A percentile compares a stretch with the other conserved stretches of the same genome.
phyloP scores from a whole-genome alignment of 805 yeast species.

The Myxozyma melibiosi region DNA sequence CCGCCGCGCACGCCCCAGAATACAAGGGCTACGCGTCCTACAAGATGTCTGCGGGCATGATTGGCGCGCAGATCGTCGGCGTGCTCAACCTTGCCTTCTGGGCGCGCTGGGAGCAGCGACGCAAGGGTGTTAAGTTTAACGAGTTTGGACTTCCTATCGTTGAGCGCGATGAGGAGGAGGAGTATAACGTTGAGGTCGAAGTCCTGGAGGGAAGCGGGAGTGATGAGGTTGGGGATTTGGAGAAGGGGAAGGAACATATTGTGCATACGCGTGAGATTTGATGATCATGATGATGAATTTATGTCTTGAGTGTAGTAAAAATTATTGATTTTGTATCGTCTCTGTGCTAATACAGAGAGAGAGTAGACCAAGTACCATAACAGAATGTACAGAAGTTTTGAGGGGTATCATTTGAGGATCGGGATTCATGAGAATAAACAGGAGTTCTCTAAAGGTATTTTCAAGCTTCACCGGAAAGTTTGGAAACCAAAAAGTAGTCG shows the following conservation, averaged over 20 bases:
- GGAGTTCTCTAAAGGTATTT: neutral
- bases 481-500: constrained; percentile 1
- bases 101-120: constrained; percentile 2
- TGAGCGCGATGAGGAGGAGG: neutral
- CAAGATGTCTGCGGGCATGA: constrained; percentile 4
- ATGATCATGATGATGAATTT: neutral
- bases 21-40: constrained; percentile 6
- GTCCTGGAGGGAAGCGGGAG: neutral
- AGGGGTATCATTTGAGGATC: no score
- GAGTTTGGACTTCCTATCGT: constrained; percentile 4
- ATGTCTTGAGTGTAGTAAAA: no score
- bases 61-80: neutral
- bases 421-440: no score
- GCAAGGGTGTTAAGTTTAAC: neutral
- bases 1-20: constrained; percentile 14
- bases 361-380: no score
- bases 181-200: neutral
- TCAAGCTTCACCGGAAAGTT: neutral
- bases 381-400: no score
- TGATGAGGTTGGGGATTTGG: neutral
- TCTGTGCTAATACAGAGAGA: no score
- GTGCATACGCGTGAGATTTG: neutral
- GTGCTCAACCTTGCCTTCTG: neutral
- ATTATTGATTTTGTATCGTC: neutral
- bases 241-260: neutral